Evolutionary conservation across 345 rosid species (phyloP).

Genomic region (Acer negundo): DNA sequence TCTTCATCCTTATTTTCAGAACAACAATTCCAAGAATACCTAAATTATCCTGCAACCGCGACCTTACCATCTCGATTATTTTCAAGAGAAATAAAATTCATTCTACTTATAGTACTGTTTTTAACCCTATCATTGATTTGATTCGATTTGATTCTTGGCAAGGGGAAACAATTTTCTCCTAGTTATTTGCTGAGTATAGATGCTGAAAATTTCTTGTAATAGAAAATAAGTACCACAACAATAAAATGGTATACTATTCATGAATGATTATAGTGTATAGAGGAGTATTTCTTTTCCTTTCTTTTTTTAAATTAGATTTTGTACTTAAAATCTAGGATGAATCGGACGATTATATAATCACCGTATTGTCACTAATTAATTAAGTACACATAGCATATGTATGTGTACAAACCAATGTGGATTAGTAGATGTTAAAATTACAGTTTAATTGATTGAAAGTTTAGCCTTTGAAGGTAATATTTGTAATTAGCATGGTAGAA

Average conservation of each 20-base stretch:
- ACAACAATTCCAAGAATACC: slow-evolving; percentile 27
- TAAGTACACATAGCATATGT: too few relatives aligned
- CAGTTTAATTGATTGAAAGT: too few relatives aligned
- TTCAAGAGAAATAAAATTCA: slow-evolving; percentile 1
- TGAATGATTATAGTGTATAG: too few relatives aligned
- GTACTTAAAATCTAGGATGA: too few relatives aligned
- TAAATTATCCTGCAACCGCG: slow-evolving; percentile 5
- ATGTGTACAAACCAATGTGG: too few relatives aligned
- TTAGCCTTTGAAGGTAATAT: too few relatives aligned
- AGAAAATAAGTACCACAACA: background rate
- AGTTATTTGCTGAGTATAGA: background rate
- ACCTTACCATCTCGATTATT: slow-evolving; percentile 9
- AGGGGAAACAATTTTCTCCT: background rate
- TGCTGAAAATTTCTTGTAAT: background rate
- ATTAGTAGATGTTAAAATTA: too few relatives aligned
- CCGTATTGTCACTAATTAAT: too few relatives aligned
- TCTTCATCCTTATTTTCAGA: slow-evolving; percentile 73
- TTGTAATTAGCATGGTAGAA: too few relatives aligned
- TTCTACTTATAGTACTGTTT: background rate
- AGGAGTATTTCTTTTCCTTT: background rate
- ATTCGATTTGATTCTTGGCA: background rate
- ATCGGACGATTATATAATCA: too few relatives aligned
- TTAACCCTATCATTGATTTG: background rate
- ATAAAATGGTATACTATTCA: background rate
- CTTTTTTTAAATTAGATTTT: too few relatives aligned